phyloP scores from a whole-genome alignment of 768 basidiomycete species.

The Lactifluus volemus region DNA sequence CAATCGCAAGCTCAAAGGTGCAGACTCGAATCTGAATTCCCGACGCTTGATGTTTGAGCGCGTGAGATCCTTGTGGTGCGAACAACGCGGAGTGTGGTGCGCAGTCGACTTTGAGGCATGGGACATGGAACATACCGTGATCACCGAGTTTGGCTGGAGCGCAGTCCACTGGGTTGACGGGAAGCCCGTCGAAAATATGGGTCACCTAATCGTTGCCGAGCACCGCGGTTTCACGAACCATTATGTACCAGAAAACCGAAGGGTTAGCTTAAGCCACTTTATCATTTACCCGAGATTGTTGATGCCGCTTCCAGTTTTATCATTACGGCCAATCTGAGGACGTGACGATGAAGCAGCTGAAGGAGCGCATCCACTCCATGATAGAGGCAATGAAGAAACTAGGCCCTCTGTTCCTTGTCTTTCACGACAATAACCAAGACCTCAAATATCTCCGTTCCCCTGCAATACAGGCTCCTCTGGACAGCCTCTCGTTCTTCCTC shows the following conservation, averaged over 20 bases:
- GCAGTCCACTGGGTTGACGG: conserved; percentile 47
- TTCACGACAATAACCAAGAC: conserved; percentile 74
- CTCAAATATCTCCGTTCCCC: conserved; percentile 61
- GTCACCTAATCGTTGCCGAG: conserved; percentile 60
- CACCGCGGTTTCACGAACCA: conserved; percentile 48
- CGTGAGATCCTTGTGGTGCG: conserved; percentile 52
- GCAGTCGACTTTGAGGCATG: conserved; percentile 79
- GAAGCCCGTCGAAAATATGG: conserved; percentile 37
- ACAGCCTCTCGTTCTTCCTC: conserved; percentile 43
- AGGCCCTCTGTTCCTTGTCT: conserved; percentile 68
- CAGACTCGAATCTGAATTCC: conserved; percentile 43
- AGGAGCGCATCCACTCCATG: conserved; percentile 40
- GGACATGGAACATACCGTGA: conserved; percentile 62
- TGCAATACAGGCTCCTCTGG: conserved; percentile 42
- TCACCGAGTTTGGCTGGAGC: conserved; percentile 84
- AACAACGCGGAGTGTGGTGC: conserved; percentile 61
- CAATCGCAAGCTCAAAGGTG: conserved; percentile 67
- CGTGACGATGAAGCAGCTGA: conserved; percentile 44
- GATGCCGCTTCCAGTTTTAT: conserved; percentile 40
- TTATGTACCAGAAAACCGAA: conserved; percentile 55
- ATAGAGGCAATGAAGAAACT: conserved; percentile 30
- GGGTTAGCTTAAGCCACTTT: conserved; percentile 32
- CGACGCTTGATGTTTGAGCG: conserved; percentile 62
- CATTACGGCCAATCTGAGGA: conserved; percentile 55
- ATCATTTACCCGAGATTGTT: neutral